A percentile compares a stretch with the other conserved stretches of the same genome.
These are phyloP conservation scores for Blastobotrys parvus DNA, from an alignment of 805 yeast genomes.

Conservation along the genomic window DNA sequence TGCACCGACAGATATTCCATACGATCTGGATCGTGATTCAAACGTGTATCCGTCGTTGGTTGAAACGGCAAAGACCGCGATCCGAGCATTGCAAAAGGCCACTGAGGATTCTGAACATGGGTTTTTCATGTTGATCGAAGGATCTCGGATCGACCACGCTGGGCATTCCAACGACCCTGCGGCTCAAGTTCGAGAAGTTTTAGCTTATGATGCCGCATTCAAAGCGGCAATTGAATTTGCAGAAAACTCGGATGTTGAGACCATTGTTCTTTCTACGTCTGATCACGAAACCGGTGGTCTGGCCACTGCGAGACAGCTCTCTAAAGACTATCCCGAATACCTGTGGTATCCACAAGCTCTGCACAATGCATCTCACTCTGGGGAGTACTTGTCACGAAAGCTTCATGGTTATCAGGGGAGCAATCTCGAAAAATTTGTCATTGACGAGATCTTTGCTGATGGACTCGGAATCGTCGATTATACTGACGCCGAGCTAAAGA, in stretches of 20 bases:
- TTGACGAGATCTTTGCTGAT: slow-evolving; percentile 45
- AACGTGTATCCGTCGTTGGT: slow-evolving; percentile 62
- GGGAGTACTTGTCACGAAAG: slow-evolving; percentile 54
- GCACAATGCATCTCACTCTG: slow-evolving; percentile 61
- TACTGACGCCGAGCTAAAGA: slow-evolving; percentile 44
- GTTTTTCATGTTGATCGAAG: slow-evolving; percentile 80
- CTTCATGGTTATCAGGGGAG: slow-evolving; percentile 31
- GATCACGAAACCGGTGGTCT: slow-evolving; percentile 97
- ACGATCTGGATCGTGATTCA: slow-evolving; percentile 66
- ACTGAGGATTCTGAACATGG: slow-evolving; percentile 71
- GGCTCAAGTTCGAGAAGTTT: slow-evolving; percentile 84
- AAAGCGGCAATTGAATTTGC: slow-evolving; percentile 65
- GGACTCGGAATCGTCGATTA: slow-evolving; percentile 61
- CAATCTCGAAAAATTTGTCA: slow-evolving; percentile 39
- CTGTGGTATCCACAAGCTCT: slow-evolving; percentile 80
- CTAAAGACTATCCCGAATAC: slow-evolving; percentile 69
- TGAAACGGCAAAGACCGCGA: slow-evolving; percentile 70
- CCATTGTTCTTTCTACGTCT: slow-evolving; percentile 71
- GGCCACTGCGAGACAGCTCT: slow-evolving; percentile 73
- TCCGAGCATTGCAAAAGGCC: slow-evolving; percentile 57
- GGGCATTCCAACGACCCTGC: slow-evolving; percentile 93
- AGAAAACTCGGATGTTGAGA: slow-evolving; percentile 60
- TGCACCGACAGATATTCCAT: slow-evolving; percentile 74
- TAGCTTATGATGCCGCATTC: slow-evolving; percentile 81
- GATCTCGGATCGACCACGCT: slow-evolving; percentile 91